Evolutionary conservation across 139 green algal genomes (phyloP).

Genomic region (Nannochloris sp.): DNA sequence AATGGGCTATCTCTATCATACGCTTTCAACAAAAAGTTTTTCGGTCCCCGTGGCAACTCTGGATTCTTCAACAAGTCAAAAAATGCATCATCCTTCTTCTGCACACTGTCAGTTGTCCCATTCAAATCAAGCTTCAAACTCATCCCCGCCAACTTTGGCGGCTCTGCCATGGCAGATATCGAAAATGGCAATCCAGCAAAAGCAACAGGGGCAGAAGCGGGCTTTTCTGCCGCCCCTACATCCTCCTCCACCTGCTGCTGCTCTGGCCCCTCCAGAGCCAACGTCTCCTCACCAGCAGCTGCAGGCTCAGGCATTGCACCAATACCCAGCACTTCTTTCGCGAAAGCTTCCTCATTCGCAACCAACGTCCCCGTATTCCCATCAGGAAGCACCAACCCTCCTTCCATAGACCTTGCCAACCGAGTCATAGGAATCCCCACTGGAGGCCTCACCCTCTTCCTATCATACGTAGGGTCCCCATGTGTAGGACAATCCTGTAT

Average conservation of each 20-base stretch:
- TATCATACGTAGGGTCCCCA: slow-evolving; percentile 41
- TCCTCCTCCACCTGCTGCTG: neutral
- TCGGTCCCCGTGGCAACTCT: slow-evolving; percentile 7
- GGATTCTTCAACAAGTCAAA: slow-evolving; percentile 15
- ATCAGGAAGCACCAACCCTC: slow-evolving; percentile 47
- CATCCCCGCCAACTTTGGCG: neutral
- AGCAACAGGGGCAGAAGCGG: neutral
- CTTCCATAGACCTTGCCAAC: slow-evolving; percentile 36
- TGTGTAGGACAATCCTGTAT: slow-evolving; percentile 65
- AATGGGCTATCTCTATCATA: slow-evolving; percentile 20
- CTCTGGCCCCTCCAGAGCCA: neutral
- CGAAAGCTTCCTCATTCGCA: slow-evolving; percentile 42
- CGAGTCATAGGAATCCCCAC: slow-evolving; percentile 54
- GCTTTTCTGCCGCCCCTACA: neutral
- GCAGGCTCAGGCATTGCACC: neutral
- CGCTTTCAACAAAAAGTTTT: slow-evolving; percentile 17
- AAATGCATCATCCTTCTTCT: slow-evolving; percentile 13
- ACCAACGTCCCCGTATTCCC: slow-evolving; percentile 41
- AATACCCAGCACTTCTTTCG: slow-evolving; percentile 35
- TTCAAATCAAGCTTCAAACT: too few relatives aligned
- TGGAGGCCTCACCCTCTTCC: slow-evolving; percentile 42
- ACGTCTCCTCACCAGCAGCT: neutral
- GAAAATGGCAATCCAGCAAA: neutral
- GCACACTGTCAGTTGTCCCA: neutral
- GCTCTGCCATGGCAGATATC: neutral